Conservation (phyloP, 108 stramenopile species). For the Poteriospumella lacustris region DNA sequence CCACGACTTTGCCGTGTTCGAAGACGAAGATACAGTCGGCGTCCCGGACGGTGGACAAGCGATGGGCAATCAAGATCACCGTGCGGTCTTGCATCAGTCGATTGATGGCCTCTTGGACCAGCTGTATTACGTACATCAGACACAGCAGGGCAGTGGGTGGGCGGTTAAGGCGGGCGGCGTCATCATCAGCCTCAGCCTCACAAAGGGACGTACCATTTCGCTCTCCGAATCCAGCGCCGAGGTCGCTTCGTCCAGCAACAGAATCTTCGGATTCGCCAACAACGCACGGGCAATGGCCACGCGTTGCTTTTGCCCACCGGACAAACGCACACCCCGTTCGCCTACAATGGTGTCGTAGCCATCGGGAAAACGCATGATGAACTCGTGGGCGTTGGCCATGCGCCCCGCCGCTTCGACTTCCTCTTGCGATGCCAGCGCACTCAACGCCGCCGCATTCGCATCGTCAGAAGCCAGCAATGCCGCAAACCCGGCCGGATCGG, state of each 20-base stretch:
- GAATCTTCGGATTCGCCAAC: conserved; percentile 85
- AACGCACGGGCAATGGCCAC: conserved; percentile 76
- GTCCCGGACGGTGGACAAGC: conserved; percentile 70
- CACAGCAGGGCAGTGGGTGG: too few species aligned
- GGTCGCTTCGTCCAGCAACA: conserved; percentile 75
- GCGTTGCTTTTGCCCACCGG: conserved; percentile 68
- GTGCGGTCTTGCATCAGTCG: too few species aligned
- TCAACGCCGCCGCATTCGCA: not conserved
- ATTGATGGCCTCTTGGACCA: conserved; percentile 72
- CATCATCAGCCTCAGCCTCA: too few species aligned
- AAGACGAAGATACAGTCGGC: conserved; percentile 75
- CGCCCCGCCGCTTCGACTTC: conserved; percentile 45
- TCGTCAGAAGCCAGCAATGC: not conserved
- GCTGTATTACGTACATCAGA: too few species aligned
- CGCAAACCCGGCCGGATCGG: conserved; percentile 20
- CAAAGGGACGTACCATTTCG: too few species aligned
- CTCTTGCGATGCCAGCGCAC: conserved; percentile 52
- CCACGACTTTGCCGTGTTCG: conserved; percentile 57
- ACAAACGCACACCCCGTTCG: conserved; percentile 87
- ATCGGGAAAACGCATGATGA: conserved; percentile 68
- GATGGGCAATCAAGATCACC: conserved; percentile 76
- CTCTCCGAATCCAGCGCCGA: conserved; percentile 86
- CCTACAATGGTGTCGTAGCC: conserved; percentile 92
- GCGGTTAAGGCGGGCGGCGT: too few species aligned
- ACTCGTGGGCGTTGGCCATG: conserved; percentile 42